A percentile compares a stretch with the other conserved stretches of the same genome.
phyloP scores from a whole-genome alignment of 78 protist species.

The Bigelowiella natans region DNA sequence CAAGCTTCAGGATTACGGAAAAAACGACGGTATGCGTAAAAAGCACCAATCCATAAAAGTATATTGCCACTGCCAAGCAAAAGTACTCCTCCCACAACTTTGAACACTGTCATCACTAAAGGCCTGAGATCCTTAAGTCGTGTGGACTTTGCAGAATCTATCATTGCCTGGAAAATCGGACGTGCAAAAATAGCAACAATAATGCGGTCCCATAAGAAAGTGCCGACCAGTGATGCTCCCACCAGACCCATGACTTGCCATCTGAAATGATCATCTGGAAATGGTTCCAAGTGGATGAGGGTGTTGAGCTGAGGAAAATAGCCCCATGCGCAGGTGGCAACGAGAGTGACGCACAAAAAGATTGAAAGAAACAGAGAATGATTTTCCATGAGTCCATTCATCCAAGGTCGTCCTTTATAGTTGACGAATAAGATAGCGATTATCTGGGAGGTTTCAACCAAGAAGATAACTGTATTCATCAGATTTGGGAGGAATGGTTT shows the following conservation, averaged over 20 bases:
- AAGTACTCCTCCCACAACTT: background rate
- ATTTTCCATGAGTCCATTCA: constrained; percentile 17
- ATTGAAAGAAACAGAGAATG: constrained; percentile 28
- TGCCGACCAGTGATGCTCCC: background rate
- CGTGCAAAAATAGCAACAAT: background rate
- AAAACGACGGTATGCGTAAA: background rate
- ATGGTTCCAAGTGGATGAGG: constrained; percentile 19
- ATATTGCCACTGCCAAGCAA: background rate
- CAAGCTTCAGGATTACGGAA: no score
- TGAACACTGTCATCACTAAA: background rate
- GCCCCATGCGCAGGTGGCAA: constrained; percentile 12
- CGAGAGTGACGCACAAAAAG: background rate
- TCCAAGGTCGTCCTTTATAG: constrained; percentile 18
- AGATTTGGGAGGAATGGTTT: constrained; percentile 17
- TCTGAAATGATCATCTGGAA: constrained; percentile 16
- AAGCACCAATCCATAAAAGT: background rate
- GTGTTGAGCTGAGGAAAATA: constrained; percentile 8
- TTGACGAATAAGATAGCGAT: constrained; percentile 19
- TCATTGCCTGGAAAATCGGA: background rate
- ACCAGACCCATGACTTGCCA: background rate
- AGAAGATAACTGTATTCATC: constrained; percentile 22
- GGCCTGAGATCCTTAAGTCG: background rate
- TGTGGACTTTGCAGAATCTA: background rate
- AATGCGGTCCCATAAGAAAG: constrained; percentile 28
- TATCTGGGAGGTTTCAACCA: constrained; percentile 28